Evolutionary conservation across 805 yeast species (phyloP).

Genomic region (Isabelozyma rhagii): DNA sequence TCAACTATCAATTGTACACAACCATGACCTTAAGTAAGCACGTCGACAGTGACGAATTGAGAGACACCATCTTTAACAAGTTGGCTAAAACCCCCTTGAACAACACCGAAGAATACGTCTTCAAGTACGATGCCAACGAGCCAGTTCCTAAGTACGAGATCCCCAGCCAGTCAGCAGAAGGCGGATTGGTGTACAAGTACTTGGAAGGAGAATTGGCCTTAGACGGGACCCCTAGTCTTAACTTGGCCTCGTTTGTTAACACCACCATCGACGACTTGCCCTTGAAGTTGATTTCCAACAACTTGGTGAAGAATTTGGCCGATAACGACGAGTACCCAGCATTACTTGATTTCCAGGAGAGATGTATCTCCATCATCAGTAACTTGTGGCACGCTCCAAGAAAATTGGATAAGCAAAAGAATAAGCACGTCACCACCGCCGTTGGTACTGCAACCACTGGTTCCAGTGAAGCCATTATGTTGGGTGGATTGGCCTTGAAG

Average conservation of each 20-base stretch:
- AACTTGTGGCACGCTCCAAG: conserved; percentile 76
- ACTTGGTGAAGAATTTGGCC: conserved; percentile 82
- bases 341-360: conserved; percentile 69
- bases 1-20: background rate
- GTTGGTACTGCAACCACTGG: conserved; percentile 93
- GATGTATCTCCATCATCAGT: conserved; percentile 79
- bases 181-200: conserved; percentile 55
- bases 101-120: conserved; percentile 28
- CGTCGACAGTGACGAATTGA: conserved; percentile 43
- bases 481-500: conserved; percentile 92
- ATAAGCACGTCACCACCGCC: conserved; percentile 35
- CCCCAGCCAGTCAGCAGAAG: conserved; percentile 53
- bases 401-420: conserved; percentile 16
- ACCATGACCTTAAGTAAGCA: conserved; percentile 45
- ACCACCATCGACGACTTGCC: conserved; percentile 52
- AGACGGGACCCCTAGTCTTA: conserved; percentile 82
- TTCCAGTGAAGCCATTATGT: conserved; percentile 89
- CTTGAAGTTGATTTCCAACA: conserved; percentile 55
- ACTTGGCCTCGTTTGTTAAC: conserved; percentile 87
- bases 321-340: conserved; percentile 94
- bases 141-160: conserved; percentile 57
- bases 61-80: conserved; percentile 25
- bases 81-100: conserved; percentile 14
- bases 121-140: conserved; percentile 24
- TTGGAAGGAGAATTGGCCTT: conserved; percentile 71